phyloP scores from a whole-genome alignment of 164 flowering plant genomes.

The Nelumbo lutea region DNA sequence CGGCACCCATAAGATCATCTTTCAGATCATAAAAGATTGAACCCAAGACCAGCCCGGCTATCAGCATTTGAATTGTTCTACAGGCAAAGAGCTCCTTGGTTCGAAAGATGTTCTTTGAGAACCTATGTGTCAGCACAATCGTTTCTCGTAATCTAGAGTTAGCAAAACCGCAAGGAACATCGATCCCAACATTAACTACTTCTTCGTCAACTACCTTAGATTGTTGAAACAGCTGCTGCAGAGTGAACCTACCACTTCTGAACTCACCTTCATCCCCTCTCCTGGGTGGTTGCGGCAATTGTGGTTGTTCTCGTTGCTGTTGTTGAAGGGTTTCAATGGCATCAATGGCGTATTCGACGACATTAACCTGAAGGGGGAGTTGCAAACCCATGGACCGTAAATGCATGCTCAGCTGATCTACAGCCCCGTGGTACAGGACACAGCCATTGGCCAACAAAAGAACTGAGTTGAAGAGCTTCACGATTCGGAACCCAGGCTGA shows the following conservation, averaged over 20 bases:
- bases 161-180: constrained; percentile 34
- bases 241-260: constrained; percentile 42
- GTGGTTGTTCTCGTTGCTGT: too few relatives aligned
- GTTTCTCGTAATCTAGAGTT: constrained; percentile 64
- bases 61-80: constrained; percentile 67
- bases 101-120: constrained; percentile 66
- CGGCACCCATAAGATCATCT: constrained; percentile 52
- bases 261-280: constrained; percentile 9
- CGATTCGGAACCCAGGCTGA: constrained; percentile 88
- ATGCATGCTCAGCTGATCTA: constrained; percentile 48
- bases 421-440: constrained; percentile 74
- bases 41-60: constrained; percentile 74
- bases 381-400: constrained; percentile 46
- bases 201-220: constrained; percentile 61
- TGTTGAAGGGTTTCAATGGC: constrained; percentile 49
- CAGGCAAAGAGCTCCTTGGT: constrained; percentile 77
- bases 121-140: constrained; percentile 58
- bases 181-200: constrained; percentile 6
- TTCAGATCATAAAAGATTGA: constrained; percentile 63
- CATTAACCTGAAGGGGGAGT: constrained; percentile 65
- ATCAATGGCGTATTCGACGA: constrained; percentile 85
- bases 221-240: constrained; percentile 80
- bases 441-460: constrained; percentile 72
- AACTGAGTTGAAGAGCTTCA: constrained; percentile 66
- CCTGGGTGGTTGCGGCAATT: constrained; percentile 1